Conservation (phyloP, 2,329 filamentous ascomycete species). For the Laburnicola sp. region DNA sequence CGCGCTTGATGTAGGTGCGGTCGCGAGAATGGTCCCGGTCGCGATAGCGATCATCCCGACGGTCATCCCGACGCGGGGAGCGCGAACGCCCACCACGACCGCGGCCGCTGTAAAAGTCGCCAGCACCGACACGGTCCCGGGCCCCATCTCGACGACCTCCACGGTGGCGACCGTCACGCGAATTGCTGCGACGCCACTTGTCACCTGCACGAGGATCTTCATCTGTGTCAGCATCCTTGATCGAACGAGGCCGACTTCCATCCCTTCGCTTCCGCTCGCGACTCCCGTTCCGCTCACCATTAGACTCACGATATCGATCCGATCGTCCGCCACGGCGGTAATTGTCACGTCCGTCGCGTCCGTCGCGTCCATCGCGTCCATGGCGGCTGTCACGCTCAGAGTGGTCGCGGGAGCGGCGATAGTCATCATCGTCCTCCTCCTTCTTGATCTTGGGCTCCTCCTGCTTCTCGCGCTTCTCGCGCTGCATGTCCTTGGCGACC, state of each 20-base stretch:
- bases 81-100: slow-evolving; percentile 43
- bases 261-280: slow-evolving; percentile 39
- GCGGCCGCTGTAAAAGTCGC: slow-evolving; percentile 47
- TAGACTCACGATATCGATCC: slow-evolving; percentile 34
- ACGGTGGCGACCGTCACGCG: slow-evolving; percentile 33
- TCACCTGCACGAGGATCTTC: slow-evolving; percentile 41
- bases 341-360: slow-evolving; percentile 26
- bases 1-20: slow-evolving; percentile 31
- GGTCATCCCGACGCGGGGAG: slow-evolving; percentile 45
- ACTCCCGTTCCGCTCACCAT: slow-evolving; percentile 37
- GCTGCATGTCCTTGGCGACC: slow-evolving; percentile 13
- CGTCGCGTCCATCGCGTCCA: slow-evolving; percentile 29
- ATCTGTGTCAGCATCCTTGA: slow-evolving; percentile 42
- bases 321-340: slow-evolving; percentile 2
- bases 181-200: slow-evolving; percentile 24
- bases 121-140: slow-evolving; percentile 33
- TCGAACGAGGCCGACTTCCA: slow-evolving; percentile 36
- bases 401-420: slow-evolving; percentile 11
- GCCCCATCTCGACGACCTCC: slow-evolving; percentile 26
- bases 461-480: slow-evolving; percentile 26
- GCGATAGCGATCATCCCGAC: slow-evolving; percentile 55
- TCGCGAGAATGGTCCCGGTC: slow-evolving; percentile 53
- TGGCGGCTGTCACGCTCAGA: slow-evolving; percentile 18
- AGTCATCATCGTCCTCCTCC: slow-evolving; percentile 41
- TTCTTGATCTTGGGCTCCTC: slow-evolving; percentile 40